Percentiles rank a stretch among this genome's conserved stretches.
These are phyloP conservation scores for Suhomyces anneliseae DNA, from an alignment of 1,139 yeast genomes.

Conservation along the genomic window DNA sequence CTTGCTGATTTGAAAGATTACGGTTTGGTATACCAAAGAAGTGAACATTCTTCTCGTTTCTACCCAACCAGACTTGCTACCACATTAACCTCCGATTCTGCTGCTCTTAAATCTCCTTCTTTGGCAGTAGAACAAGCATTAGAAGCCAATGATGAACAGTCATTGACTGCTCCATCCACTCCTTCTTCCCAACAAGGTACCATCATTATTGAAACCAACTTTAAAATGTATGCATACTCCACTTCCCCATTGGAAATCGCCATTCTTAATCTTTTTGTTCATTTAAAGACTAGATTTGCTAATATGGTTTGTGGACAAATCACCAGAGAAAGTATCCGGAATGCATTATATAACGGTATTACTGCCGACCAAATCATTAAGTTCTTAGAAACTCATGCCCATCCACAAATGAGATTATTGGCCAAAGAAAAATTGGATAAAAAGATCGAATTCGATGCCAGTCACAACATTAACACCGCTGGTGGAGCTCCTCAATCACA, in stretches of 20 bases:
- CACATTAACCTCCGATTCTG: conserved; percentile 82
- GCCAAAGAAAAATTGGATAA: conserved; percentile 70
- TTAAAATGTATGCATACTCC: conserved; percentile 90
- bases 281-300: conserved; percentile 77
- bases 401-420: conserved; percentile 78
- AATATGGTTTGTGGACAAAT: conserved; percentile 93
- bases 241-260: conserved; percentile 96
- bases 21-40: conserved; percentile 83
- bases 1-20: conserved; percentile 87
- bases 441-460: conserved; percentile 63
- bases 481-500: conserved; percentile 43
- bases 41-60: conserved; percentile 61
- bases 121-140: conserved; percentile 66
- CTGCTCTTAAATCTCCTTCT: conserved; percentile 66
- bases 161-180: conserved; percentile 12
- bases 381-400: conserved; percentile 89
- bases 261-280: conserved; percentile 82
- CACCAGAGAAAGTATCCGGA: conserved; percentile 86
- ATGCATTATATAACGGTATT: conserved; percentile 84
- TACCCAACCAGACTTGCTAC: conserved; percentile 93
- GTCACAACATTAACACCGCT: conserved; percentile 55
- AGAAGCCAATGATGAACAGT: conserved; percentile 32
- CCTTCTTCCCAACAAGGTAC: conserved; percentile 51
- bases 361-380: conserved; percentile 93
- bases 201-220: conserved; percentile 88